Percentiles rank a stretch among this genome's conserved stretches.
These are phyloP conservation scores for Geoglossum glabrum DNA, from an alignment of 495 filamentous ascomycete species.

Conservation along the genomic window DNA sequence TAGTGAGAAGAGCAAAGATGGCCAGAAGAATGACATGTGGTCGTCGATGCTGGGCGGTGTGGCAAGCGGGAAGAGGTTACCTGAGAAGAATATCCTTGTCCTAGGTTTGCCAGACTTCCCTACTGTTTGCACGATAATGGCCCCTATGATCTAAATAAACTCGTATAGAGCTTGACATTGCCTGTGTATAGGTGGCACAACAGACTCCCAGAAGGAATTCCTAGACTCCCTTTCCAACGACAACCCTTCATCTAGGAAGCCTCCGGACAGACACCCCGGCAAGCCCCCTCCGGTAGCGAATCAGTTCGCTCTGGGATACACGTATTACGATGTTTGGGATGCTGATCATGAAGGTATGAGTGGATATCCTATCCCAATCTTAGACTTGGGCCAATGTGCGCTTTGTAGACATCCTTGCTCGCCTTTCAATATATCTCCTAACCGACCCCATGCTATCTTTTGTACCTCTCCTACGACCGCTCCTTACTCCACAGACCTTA, in stretches of 20 bases:
- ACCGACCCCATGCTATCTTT: conserved; percentile 66
- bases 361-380: not conserved
- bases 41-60: conserved; percentile 79
- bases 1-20: conserved; percentile 38
- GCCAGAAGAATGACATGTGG: conserved; percentile 80
- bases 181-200: conserved; percentile 45
- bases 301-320: conserved; percentile 82
- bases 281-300: conserved; percentile 63
- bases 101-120: conserved; percentile 37
- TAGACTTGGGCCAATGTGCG: not conserved
- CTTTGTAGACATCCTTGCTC: conserved; percentile 62
- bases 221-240: conserved; percentile 59
- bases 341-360: conserved; percentile 72
- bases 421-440: conserved; percentile 74
- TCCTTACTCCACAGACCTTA: conserved; percentile 69
- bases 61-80: conserved; percentile 73
- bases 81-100: conserved; percentile 79
- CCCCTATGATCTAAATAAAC: not conserved
- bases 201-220: conserved; percentile 77
- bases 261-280: conserved; percentile 20
- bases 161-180: not conserved
- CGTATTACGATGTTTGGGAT: conserved; percentile 86
- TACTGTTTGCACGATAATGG: not conserved
- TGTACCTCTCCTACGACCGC: conserved; percentile 61
- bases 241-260: conserved; percentile 28